Conservation (phyloP, 345 rosid species). For the Pugionium cornutum region DNA sequence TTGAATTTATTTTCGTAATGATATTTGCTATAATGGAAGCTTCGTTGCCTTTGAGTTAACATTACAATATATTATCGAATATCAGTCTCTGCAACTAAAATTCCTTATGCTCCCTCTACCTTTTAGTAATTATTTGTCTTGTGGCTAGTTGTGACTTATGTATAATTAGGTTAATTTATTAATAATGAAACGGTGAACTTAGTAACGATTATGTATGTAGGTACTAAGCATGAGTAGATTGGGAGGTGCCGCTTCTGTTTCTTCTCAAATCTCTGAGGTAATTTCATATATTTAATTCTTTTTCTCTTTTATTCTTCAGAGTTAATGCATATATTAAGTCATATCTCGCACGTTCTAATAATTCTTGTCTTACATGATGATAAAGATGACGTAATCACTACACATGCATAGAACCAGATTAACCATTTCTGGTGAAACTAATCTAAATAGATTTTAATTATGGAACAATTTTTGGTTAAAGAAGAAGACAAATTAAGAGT, state of each 20-base stretch:
- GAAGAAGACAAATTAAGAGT: constrained; percentile 23
- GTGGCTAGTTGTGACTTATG: neutral
- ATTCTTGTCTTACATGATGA: constrained; percentile 11
- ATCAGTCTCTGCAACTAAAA: constrained; percentile 36
- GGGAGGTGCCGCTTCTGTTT: constrained; percentile 88
- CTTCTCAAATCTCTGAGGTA: constrained; percentile 89
- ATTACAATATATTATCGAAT: constrained; percentile 34
- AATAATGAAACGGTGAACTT: neutral
- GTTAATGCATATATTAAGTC: neutral
- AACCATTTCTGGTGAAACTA: constrained; percentile 8
- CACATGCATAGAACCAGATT: constrained; percentile 19
- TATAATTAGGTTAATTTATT: neutral
- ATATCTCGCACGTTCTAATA: constrained; percentile 17
- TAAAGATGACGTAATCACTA: constrained; percentile 13
- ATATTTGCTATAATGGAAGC: constrained; percentile 19
- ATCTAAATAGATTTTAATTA: neutral
- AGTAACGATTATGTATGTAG: constrained; percentile 40
- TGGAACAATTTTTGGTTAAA: neutral
- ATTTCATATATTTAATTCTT: neutral
- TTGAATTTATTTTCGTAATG: neutral
- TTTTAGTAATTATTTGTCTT: constrained; percentile 12
- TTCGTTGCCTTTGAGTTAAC: constrained; percentile 41
- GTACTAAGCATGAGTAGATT: constrained; percentile 96
- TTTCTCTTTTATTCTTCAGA: neutral
- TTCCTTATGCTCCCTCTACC: constrained; percentile 35